Evolutionary conservation across 352 stramenopile species (phyloP).

Genomic region (Chloridella minuta): DNA sequence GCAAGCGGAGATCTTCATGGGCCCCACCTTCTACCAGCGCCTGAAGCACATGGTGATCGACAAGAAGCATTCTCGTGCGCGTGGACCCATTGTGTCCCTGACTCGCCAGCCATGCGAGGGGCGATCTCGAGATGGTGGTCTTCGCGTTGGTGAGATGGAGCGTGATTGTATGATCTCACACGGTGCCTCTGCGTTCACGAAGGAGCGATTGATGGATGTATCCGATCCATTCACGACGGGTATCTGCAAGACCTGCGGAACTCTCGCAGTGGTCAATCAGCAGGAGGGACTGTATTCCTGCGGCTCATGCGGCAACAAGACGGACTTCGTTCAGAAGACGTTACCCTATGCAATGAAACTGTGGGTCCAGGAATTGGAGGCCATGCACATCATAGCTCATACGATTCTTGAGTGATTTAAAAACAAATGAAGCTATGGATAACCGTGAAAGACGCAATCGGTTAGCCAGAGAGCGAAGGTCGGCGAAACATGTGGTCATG

Average conservation of each 20-base stretch:
- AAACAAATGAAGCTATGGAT: too few relatives aligned
- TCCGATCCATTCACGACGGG: slow-evolving; percentile 34
- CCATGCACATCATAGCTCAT: slow-evolving; percentile 99
- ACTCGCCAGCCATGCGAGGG: slow-evolving; percentile 96
- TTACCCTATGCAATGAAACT: slow-evolving; percentile 99
- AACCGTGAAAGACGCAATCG: too few relatives aligned
- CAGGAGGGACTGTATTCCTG: slow-evolving; percentile 95
- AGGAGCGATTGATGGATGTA: not conserved
- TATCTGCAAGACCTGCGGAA: slow-evolving; percentile 88
- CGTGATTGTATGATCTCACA: slow-evolving; percentile 98
- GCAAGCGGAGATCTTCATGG: slow-evolving; percentile 87
- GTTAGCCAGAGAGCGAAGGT: too few relatives aligned
- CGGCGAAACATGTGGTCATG: too few relatives aligned
- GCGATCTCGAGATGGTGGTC: slow-evolving; percentile 70
- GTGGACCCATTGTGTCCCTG: slow-evolving; percentile 72
- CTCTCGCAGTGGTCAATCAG: slow-evolving; percentile 88
- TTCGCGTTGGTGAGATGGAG: slow-evolving; percentile 99
- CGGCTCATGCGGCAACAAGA: slow-evolving; percentile 61
- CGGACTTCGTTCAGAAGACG: slow-evolving; percentile 62
- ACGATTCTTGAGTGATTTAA: too few relatives aligned
- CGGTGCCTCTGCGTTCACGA: slow-evolving; percentile 41
- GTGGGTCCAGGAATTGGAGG: slow-evolving; percentile 97
- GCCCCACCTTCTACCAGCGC: slow-evolving; percentile 97
- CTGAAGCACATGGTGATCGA: slow-evolving; percentile 99
- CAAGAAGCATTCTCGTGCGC: slow-evolving; percentile 87